A percentile compares a stretch with the other conserved stretches of the same genome.
Evolutionary conservation across 305 asterid genomes (phyloP).

Genomic region (Solanum hybrid): DNA sequence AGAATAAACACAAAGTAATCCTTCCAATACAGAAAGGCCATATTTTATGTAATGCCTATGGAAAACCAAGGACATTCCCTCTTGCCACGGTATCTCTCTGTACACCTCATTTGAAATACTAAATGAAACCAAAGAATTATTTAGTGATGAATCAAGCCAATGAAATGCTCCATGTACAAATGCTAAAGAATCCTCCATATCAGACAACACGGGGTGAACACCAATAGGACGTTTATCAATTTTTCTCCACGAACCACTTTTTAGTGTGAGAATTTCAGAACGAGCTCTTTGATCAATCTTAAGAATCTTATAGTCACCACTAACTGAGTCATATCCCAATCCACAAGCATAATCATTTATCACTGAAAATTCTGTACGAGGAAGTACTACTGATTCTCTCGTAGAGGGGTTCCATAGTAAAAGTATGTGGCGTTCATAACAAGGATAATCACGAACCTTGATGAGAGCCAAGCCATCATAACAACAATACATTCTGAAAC

Average conservation of each 20-base stretch:
- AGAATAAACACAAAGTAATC: neutral
- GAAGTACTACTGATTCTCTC: neutral
- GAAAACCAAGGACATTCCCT: neutral
- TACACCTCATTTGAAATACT: neutral
- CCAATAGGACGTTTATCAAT: neutral
- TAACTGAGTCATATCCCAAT: neutral
- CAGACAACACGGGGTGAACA: neutral
- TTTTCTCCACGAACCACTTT: neutral
- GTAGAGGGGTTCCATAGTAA: neutral
- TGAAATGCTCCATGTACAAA: neutral
- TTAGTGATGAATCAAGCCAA: neutral
- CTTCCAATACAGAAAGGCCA: neutral
- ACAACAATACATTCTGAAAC: neutral
- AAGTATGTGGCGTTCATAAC: neutral
- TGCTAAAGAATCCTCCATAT: neutral
- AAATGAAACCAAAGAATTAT: neutral
- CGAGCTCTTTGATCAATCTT: neutral
- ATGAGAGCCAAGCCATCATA: neutral
- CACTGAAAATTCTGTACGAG: neutral
- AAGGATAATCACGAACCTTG: neutral
- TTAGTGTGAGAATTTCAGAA: neutral
- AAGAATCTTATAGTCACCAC: neutral
- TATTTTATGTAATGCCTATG: neutral
- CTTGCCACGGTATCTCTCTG: neutral
- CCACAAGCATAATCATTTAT: neutral